A percentile compares a stretch with the other conserved stretches of the same genome.
Evolutionary conservation across 2,329 filamentous ascomycete genomes (phyloP).

Genomic region (Hypoxylon sp.): DNA sequence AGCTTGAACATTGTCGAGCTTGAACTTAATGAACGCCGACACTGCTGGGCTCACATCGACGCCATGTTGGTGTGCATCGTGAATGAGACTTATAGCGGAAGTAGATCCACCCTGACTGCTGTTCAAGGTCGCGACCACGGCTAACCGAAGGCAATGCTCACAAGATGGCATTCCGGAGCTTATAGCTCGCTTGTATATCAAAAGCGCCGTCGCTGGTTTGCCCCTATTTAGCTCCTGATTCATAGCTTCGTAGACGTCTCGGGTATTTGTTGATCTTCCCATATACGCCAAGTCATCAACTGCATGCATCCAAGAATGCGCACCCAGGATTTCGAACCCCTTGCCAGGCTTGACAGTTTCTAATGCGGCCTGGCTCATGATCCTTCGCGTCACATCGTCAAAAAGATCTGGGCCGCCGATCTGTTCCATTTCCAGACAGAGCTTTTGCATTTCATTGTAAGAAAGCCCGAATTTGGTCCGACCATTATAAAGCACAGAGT

Average conservation of each 20-base stretch:
- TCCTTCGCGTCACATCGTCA: conserved; percentile 59
- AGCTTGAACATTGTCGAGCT: conserved; percentile 48
- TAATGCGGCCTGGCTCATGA: conserved; percentile 56
- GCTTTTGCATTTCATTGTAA: conserved; percentile 55
- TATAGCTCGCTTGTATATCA: conserved; percentile 59
- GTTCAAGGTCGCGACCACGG: conserved; percentile 61
- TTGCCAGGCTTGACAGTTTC: conserved; percentile 32
- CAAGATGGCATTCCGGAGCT: conserved; percentile 57
- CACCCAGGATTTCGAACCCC: background rate
- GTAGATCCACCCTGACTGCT: conserved; percentile 50
- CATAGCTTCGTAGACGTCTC: conserved; percentile 60
- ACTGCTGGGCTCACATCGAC: conserved; percentile 60
- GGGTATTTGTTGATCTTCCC: conserved; percentile 51
- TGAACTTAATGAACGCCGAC: conserved; percentile 47
- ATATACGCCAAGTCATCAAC: conserved; percentile 46
- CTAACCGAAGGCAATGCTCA: conserved; percentile 63
- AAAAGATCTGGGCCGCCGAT: conserved; percentile 55
- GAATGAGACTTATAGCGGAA: conserved; percentile 59
- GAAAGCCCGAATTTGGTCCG: conserved; percentile 57
- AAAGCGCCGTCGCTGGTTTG: conserved; percentile 55
- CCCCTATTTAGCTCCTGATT: conserved; percentile 56
- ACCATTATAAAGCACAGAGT: conserved; percentile 59
- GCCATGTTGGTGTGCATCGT: conserved; percentile 58
- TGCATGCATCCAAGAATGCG: conserved; percentile 29
- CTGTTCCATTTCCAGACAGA: conserved; percentile 56